Evolutionary conservation across 1,284 basidiomycete genomes (phyloP).

Genomic region (Kwoniella shivajii): DNA sequence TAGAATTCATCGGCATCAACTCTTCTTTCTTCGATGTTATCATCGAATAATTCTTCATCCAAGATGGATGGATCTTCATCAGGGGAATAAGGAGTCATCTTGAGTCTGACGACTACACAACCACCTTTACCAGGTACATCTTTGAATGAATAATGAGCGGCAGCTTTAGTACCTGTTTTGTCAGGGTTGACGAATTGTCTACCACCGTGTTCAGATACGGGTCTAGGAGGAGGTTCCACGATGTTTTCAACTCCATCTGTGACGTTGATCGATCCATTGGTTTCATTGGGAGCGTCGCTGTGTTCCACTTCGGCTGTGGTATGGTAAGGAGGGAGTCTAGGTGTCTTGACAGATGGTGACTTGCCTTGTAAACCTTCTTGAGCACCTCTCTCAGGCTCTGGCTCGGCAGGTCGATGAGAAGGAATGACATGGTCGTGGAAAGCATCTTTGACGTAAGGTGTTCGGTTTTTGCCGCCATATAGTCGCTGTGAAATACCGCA

Average conservation of each 20-base stretch:
- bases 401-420: constrained; percentile 67
- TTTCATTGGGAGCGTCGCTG: constrained; percentile 43
- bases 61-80: constrained; percentile 76
- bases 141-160: constrained; percentile 84
- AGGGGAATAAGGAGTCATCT: constrained; percentile 78
- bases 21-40: constrained; percentile 80
- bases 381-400: constrained; percentile 32
- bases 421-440: constrained; percentile 97
- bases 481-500: constrained; percentile 59
- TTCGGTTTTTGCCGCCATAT: constrained; percentile 82
- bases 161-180: constrained; percentile 86
- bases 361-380: constrained; percentile 28
- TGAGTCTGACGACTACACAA: constrained; percentile 91
- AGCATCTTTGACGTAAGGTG: constrained; percentile 90
- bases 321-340: constrained; percentile 29
- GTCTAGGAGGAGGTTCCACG: constrained; percentile 51
- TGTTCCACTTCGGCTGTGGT: constrained; percentile 23
- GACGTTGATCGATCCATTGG: constrained; percentile 36
- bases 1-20: constrained; percentile 97
- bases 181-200: constrained; percentile 79
- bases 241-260: constrained; percentile 56
- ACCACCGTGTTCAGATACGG: constrained; percentile 31
- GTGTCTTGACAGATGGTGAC: constrained; percentile 29
- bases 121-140: constrained; percentile 88
- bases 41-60: constrained; percentile 89